These are phyloP conservation scores for Diaporthe capsici DNA, from an alignment of 2,329 filamentous ascomycete species.

Conservation along the genomic window DNA sequence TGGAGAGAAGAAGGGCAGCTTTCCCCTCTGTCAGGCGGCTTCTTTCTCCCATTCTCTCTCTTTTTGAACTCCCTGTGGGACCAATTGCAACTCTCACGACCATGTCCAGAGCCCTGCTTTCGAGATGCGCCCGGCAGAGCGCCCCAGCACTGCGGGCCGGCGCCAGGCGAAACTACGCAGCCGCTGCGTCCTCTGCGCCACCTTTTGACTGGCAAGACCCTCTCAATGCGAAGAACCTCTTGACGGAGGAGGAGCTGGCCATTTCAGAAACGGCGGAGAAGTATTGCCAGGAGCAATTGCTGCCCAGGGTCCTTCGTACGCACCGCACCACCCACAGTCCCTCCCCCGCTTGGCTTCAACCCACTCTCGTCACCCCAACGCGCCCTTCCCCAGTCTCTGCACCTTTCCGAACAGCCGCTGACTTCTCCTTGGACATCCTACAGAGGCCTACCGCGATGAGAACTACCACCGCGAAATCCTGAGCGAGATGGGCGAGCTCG, in stretches of 20 bases:
- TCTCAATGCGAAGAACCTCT: constrained; percentile 78
- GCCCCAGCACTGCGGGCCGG: constrained; percentile 36
- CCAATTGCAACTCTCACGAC: constrained; percentile 26
- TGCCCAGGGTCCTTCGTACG: constrained; percentile 88
- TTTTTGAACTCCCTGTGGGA: constrained; percentile 1
- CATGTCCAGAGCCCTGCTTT: constrained; percentile 39
- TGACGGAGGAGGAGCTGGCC: constrained; percentile 91
- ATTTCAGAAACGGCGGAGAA: constrained; percentile 92
- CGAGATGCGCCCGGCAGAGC: constrained; percentile 38
- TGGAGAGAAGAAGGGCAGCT: constrained; percentile 16
- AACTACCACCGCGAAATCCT: constrained; percentile 85
- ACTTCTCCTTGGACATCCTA: background rate
- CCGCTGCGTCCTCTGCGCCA: constrained; percentile 49
- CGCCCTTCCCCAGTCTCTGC: background rate
- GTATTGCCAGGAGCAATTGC: constrained; percentile 92
- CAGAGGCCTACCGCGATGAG: constrained; percentile 76
- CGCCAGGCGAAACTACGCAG: constrained; percentile 40
- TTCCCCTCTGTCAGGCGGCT: background rate
- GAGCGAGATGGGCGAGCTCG: constrained; percentile 88
- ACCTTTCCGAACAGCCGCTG: background rate
- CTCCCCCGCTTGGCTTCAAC: background rate
- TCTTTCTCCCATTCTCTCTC: background rate
- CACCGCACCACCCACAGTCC: constrained; percentile 37
- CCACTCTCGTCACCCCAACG: background rate
- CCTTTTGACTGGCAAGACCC: constrained; percentile 94